phyloP scores from a whole-genome alignment of 129 eudicot genomes.

The Flaveria bidentis region DNA sequence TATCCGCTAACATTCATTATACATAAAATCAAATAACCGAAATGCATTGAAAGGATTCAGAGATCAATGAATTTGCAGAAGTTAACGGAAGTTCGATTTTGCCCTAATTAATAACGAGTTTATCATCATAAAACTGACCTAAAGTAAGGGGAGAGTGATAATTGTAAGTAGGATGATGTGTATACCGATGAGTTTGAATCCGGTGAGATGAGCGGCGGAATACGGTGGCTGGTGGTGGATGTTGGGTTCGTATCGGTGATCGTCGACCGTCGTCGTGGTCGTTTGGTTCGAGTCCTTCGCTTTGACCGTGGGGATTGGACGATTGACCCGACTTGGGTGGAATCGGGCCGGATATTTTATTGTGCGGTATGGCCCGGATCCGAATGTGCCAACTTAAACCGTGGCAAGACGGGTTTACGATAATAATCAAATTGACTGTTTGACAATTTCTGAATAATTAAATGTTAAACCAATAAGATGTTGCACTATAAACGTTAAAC shows the following conservation, averaged over 20 bases:
- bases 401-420: too few species aligned
- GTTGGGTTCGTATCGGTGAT: neutral
- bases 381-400: neutral
- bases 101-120: constrained; percentile 6
- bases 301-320: neutral
- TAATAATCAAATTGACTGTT: too few species aligned
- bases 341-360: constrained; percentile 11
- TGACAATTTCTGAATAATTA: too few species aligned
- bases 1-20: neutral
- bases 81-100: neutral
- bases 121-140: neutral
- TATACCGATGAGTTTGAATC: neutral
- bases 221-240: neutral
- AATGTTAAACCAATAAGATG: too few species aligned
- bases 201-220: neutral
- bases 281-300: neutral
- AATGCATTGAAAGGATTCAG: neutral
- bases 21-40: neutral
- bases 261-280: constrained; percentile 18
- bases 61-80: neutral
- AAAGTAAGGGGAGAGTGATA: neutral
- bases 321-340: constrained; percentile 15
- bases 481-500: too few species aligned
- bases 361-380: neutral
- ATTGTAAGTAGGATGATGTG: neutral